phyloP scores from a whole-genome alignment of 1,284 basidiomycete species.

The Puccinia triticina region DNA sequence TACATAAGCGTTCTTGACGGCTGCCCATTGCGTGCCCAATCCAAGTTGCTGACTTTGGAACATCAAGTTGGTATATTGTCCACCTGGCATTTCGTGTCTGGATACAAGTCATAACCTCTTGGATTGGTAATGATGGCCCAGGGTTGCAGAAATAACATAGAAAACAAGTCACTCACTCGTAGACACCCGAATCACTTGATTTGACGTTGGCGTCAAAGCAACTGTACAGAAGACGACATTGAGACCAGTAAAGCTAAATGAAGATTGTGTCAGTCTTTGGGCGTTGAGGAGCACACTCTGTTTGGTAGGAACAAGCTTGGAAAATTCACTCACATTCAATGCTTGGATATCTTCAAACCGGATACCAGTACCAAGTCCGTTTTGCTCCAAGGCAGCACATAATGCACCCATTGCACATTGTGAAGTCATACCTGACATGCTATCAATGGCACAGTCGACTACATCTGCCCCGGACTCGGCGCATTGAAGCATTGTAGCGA shows the following conservation, averaged over 20 bases:
- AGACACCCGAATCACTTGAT: constrained; percentile 67
- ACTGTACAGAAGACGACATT: constrained; percentile 89
- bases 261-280: neutral
- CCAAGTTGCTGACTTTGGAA: constrained; percentile 99
- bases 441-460: constrained; percentile 97
- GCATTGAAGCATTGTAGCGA: constrained; percentile 92
- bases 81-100: constrained; percentile 99
- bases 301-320: neutral
- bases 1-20: constrained; percentile 92
- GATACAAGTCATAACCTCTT: constrained; percentile 83
- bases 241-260: constrained; percentile 81
- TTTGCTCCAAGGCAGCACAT: constrained; percentile 92
- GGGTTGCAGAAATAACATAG: neutral
- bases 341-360: constrained; percentile 96
- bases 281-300: too few relatives aligned
- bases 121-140: neutral
- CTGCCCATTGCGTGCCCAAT: constrained; percentile 93
- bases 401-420: constrained; percentile 99
- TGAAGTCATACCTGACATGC: constrained; percentile 97
- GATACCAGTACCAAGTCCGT: constrained; percentile 90
- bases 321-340: constrained; percentile 67
- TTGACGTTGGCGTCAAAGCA: constrained; percentile 99
- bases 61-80: constrained; percentile 66
- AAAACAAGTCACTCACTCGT: constrained; percentile 31
- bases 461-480: constrained; percentile 97